Conservation (phyloP, 306 rosid species). For the Malus fusca region DNA sequence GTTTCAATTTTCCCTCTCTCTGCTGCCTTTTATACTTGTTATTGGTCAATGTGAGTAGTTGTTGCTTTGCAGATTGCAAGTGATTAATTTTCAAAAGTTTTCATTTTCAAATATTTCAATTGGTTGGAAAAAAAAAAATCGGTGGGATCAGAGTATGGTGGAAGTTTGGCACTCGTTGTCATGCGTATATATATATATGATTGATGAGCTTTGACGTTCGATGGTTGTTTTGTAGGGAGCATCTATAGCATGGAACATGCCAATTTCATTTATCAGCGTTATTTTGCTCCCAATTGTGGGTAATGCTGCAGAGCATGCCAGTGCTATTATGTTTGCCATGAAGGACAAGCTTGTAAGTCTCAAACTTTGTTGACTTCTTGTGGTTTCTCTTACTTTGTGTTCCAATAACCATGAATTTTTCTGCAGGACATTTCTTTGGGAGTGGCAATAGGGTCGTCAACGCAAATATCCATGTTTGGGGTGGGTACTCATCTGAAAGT, state of each 20-base stretch:
- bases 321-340: slow-evolving; percentile 82
- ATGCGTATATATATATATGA: background rate
- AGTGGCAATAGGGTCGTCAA: slow-evolving; percentile 79
- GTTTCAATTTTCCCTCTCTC: background rate
- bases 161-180: background rate
- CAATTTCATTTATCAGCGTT: slow-evolving; percentile 69
- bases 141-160: background rate
- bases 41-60: background rate
- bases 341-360: slow-evolving; percentile 73
- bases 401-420: slow-evolving; percentile 12
- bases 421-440: slow-evolving; percentile 73
- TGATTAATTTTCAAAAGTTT: background rate
- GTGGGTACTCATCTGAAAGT: slow-evolving; percentile 27
- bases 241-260: slow-evolving; percentile 49
- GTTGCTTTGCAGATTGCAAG: background rate
- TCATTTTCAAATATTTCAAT: background rate
- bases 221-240: slow-evolving; percentile 52
- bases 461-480: slow-evolving; percentile 79
- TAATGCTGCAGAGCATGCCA: slow-evolving; percentile 91
- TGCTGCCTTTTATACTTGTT: background rate
- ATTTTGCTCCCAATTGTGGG: slow-evolving; percentile 80
- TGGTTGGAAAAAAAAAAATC: background rate
- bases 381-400: background rate
- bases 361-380: slow-evolving; percentile 8
- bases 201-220: slow-evolving; percentile 14